Evolutionary conservation across 2,329 filamentous ascomycete species (phyloP), one percentile per base, ranked within the genome.

Genomic region (Cladosporium colombiae): DNA sequence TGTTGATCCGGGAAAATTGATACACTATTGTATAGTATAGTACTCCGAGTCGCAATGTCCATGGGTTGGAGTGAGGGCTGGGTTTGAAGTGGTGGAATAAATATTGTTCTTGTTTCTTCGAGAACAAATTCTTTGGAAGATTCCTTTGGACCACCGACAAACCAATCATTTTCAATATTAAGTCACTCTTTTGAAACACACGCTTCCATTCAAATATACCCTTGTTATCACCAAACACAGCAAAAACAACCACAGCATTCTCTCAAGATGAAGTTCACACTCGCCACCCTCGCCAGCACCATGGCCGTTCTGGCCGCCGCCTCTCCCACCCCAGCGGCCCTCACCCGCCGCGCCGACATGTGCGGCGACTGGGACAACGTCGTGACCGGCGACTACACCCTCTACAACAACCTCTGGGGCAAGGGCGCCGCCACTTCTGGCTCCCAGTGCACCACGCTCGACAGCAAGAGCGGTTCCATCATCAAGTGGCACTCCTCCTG

Each of bases 381-480:
- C 40, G 56, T 68, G 21, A 73, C 73, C 7, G 76, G 74, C 50
- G 68, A 69, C 46, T 79, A 74, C 74, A 77, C 75, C 49, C 64
- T 79, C 69, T 74, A 79, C 68, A 71, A 76, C 68, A 78, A 82
- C 74, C 77, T 82, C 33, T 84, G 81, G 82, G 81, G 80, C 68
- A 65, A 73, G 50, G 70, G 55, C 37, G 65, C 72, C 53, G 81
- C 80, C 10, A 76, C 72, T 4, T 80, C 80, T 4, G 82, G 82
- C 31, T 78, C 73, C 2, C 81, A 83, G 70, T 84, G 82, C 75
- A 80, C 80, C 27, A 78, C 75, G 31, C 76, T 81, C 65, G 76
- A 79, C 65, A 73, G 77, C 62, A 69, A 79, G 35, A 75, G 70
- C 59, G 76, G 76, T 33, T 72, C 52, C 60, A 77, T 74, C 5